Conservation (phyloP, 768 basidiomycete species). For the Panellus pusillus region DNA sequence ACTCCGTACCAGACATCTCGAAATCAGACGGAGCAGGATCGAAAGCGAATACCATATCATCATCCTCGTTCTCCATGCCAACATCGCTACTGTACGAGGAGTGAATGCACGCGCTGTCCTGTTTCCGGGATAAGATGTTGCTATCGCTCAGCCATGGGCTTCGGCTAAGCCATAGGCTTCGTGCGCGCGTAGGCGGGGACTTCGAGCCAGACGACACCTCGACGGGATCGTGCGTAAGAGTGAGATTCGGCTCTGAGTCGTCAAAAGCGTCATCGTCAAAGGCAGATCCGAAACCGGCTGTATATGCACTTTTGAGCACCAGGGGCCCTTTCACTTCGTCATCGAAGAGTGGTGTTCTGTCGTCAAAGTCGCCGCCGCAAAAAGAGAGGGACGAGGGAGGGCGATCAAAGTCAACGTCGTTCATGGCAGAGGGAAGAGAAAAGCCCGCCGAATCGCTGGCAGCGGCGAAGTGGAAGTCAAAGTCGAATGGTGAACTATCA, state of each 20-base stretch:
- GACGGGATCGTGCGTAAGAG: conserved; percentile 6
- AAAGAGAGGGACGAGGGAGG: conserved; percentile 26
- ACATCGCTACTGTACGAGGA: conserved; percentile 13
- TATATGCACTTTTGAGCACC: conserved; percentile 13
- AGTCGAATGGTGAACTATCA: neutral
- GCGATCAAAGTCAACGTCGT: conserved; percentile 22
- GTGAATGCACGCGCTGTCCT: conserved; percentile 17
- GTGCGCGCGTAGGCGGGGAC: conserved; percentile 11
- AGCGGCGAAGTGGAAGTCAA: conserved; percentile 10
- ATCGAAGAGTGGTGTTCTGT: conserved; percentile 13
- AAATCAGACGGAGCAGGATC: neutral
- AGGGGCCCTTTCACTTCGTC: conserved; percentile 17
- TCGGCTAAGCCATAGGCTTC: conserved; percentile 26
- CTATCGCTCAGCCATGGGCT: conserved; percentile 27
- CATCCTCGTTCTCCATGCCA: conserved; percentile 21
- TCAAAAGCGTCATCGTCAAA: conserved; percentile 6
- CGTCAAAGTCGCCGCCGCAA: conserved; percentile 22
- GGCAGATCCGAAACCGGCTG: neutral
- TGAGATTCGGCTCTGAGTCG: conserved; percentile 9
- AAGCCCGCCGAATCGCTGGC: conserved; percentile 9
- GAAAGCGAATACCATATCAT: conserved; percentile 8
- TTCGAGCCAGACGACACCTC: conserved; percentile 6
- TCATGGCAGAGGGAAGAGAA: conserved; percentile 15
- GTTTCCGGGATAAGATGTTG: conserved; percentile 24
- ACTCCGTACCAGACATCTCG: neutral